Evolutionary conservation across 2,329 filamentous ascomycete species (phyloP).

Genomic region (Ploettnerulaceae sp.): DNA sequence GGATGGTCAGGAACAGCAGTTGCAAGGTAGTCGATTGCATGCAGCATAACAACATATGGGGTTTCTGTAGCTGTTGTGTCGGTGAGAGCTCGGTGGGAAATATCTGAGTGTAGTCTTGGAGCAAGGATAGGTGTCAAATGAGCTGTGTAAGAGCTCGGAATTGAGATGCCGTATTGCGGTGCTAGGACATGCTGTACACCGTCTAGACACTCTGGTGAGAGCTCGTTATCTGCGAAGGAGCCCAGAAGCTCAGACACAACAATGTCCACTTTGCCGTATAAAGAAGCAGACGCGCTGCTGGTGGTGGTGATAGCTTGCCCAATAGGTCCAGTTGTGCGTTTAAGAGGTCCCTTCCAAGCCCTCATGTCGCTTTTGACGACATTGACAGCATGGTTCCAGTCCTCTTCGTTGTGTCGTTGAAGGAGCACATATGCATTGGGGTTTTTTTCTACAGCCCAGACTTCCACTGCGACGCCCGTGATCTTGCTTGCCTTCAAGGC

Average conservation of each 20-base stretch:
- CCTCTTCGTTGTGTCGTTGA: conserved; percentile 73
- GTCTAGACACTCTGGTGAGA: conserved; percentile 93
- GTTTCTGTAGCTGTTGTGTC: conserved; percentile 78
- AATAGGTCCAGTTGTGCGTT: conserved; percentile 31
- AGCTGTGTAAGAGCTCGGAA: conserved; percentile 88
- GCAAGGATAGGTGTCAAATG: conserved; percentile 89
- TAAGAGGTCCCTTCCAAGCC: conserved; percentile 80
- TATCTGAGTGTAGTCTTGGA: conserved; percentile 78
- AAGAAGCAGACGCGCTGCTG: conserved; percentile 36
- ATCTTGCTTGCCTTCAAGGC: conserved; percentile 74
- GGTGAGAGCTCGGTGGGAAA: conserved; percentile 54
- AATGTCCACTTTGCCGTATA: conserved; percentile 74
- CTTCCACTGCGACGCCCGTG: conserved; percentile 72
- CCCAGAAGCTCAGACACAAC: conserved; percentile 90
- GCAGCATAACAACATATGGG: conserved; percentile 91
- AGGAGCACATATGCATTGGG: conserved; percentile 94
- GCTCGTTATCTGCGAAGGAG: conserved; percentile 94
- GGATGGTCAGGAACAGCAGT: conserved; percentile 52
- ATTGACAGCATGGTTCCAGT: conserved; percentile 77
- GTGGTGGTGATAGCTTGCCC: conserved; percentile 35
- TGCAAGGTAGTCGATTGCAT: conserved; percentile 81
- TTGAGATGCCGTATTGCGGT: conserved; percentile 78
- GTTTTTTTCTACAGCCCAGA: conserved; percentile 97
- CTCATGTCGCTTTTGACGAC: conserved; percentile 97
- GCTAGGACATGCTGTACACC: conserved; percentile 88